phyloP scores from a whole-genome alignment of 345 rosid species.

The Acer campestre region DNA sequence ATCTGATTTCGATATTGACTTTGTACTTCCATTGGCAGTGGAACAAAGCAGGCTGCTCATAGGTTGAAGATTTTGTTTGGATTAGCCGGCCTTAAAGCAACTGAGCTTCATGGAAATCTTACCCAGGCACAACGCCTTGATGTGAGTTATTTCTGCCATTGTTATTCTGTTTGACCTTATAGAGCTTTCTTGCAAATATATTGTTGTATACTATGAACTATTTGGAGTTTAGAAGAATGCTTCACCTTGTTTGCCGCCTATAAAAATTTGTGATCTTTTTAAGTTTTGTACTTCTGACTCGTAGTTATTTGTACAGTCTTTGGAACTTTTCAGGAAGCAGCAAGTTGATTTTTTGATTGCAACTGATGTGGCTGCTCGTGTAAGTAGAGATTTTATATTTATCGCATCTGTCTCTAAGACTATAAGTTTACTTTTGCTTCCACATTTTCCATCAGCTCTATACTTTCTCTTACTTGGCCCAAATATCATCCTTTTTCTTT shows the following conservation, averaged over 20 bases:
- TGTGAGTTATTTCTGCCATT: conserved; percentile 48
- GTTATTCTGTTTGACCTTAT: background rate
- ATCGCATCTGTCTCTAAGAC: background rate
- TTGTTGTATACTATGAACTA: background rate
- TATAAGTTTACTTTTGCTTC: background rate
- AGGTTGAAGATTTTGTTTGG: conserved; percentile 93
- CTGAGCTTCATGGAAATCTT: conserved; percentile 98
- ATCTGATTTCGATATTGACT: conserved; percentile 8
- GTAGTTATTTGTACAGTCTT: conserved; percentile 53
- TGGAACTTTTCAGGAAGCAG: conserved; percentile 92
- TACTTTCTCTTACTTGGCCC: background rate
- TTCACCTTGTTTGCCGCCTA: conserved; percentile 4
- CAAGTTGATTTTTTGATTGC: conserved; percentile 92
- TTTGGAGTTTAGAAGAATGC: background rate
- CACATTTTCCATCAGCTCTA: conserved; percentile 1
- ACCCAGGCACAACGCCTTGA: conserved; percentile 96
- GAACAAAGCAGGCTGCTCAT: conserved; percentile 95
- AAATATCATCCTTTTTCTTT: background rate
- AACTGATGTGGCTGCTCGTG: conserved; percentile 97
- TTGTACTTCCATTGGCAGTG: conserved; percentile 53
- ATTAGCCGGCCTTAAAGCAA: conserved; percentile 80
- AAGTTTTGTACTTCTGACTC: conserved; percentile 14
- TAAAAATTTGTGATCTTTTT: conserved; percentile 10
- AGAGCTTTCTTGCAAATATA: background rate
- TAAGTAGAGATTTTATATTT: conserved; percentile 40